These are phyloP conservation scores for Penicillium soppii DNA, from an alignment of 495 filamentous ascomycete species.

Conservation along the genomic window DNA sequence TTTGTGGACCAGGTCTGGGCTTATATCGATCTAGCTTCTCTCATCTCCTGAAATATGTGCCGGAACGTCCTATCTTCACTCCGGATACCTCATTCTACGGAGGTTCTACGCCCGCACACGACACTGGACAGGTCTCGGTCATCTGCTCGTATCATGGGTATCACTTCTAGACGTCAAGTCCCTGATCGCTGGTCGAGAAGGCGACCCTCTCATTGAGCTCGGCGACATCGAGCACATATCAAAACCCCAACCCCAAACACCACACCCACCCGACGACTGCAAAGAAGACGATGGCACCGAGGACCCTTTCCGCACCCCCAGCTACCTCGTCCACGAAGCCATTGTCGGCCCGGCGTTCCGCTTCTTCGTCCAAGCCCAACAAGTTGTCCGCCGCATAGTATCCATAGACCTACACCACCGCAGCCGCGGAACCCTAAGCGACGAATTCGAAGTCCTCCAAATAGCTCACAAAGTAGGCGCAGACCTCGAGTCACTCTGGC, in stretches of 20 bases:
- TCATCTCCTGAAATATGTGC: constrained; percentile 28
- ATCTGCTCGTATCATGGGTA: constrained; percentile 36
- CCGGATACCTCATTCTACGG: constrained; percentile 34
- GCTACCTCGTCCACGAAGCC: constrained; percentile 34
- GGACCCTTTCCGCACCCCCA: constrained; percentile 26
- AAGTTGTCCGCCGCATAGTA: constrained; percentile 39
- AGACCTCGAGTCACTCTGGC: constrained; percentile 41
- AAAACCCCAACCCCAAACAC: background rate
- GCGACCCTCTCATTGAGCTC: constrained; percentile 36
- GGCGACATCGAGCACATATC: constrained; percentile 20
- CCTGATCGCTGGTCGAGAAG: constrained; percentile 41
- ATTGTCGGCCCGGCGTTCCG: constrained; percentile 36
- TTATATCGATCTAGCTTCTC: constrained; percentile 20
- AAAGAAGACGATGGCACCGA: constrained; percentile 17
- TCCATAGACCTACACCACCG: constrained; percentile 42
- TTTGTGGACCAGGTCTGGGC: background rate
- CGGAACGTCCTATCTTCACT: constrained; percentile 37
- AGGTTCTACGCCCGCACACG: constrained; percentile 31
- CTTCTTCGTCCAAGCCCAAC: constrained; percentile 38
- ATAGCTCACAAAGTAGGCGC: constrained; percentile 41
- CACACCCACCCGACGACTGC: constrained; percentile 1
- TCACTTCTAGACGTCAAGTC: constrained; percentile 42
- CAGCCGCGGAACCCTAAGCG: constrained; percentile 39
- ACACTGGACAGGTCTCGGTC: constrained; percentile 30
- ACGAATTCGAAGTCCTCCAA: constrained; percentile 44